Evolutionary conservation across 345 rosid species (phyloP), one percentile per base, ranked within the genome.

Genomic region (Eucalyptus melliodora): DNA sequence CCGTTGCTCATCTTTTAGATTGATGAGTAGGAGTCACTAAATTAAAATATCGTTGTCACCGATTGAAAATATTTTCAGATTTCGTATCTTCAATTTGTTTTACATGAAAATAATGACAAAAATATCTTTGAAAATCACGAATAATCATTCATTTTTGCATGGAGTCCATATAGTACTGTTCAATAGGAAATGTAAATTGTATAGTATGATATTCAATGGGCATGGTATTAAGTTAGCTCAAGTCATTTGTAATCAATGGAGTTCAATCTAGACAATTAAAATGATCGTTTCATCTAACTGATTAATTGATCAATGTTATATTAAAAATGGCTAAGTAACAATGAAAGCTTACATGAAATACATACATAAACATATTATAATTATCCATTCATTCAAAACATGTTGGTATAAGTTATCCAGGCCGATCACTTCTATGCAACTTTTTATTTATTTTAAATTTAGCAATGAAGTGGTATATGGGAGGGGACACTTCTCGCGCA

Each of bases 401-500:
- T 60, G 26, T 60, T 11, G 3, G 67, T 60, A 27, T 1, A 60
- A 60, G 67, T 60, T 60, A 60, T 60, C 67, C 0, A 9, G 23
- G 4, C 4, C 55, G 17, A 51, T 7, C 23, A 51, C 55, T 51
- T 51, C 21, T 7, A 51, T 1, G 9, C 23, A 51, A 16, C 55
- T 51, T 51, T 51, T 51, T 51, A 0, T 56, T 10, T 56, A 56
- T 9, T 56, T 56, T 11, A 56, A 56, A 56, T 9, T 56, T 56
- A 24, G 62, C 13, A 56, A 24, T 56, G 62, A 56, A 56, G 30
- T 49, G 62, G 60, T 56, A 23, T 23, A 21, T 6, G 60, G 60
- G 60, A 4, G 11, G 1, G 62, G 30, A 30, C 13, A 1, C 3
- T 24, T 56, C 0, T 56, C 0, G 30, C 30, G 0, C 3, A 24